Evolutionary conservation across 352 stramenopile species (phyloP).

Genomic region (Globisporangium okanoganense): DNA sequence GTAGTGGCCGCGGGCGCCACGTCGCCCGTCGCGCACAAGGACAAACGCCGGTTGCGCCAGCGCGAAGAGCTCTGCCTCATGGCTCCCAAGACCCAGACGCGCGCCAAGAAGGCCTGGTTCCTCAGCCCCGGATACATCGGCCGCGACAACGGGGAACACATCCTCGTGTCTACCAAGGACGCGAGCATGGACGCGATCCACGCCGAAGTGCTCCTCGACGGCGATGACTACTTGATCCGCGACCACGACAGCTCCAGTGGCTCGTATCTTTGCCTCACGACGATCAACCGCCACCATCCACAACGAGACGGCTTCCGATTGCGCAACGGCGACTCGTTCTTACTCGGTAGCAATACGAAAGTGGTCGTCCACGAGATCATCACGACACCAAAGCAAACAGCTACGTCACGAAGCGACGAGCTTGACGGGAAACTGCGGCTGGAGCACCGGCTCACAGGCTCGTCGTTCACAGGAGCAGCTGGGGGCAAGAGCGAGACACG

Average conservation of each 20-base stretch:
- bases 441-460: background rate
- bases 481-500: constrained; percentile 4
- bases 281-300: constrained; percentile 55
- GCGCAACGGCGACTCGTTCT: constrained; percentile 42
- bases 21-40: background rate
- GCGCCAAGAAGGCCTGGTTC: constrained; percentile 58
- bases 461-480: constrained; percentile 1
- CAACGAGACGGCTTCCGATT: constrained; percentile 70
- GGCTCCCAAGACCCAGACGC: constrained; percentile 24
- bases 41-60: constrained; percentile 30
- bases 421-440: background rate
- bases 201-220: constrained; percentile 48
- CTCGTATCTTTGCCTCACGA: constrained; percentile 72
- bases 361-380: constrained; percentile 27
- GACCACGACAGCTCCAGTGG: constrained; percentile 44
- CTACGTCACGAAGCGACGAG: background rate
- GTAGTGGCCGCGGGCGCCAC: background rate
- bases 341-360: constrained; percentile 28
- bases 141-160: constrained; percentile 46
- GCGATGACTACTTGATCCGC: constrained; percentile 60
- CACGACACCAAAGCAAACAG: background rate
- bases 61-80: constrained; percentile 63
- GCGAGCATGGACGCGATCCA: constrained; percentile 61
- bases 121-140: constrained; percentile 55
- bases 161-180: constrained; percentile 49